Evolutionary conservation across 441 rosid genomes (phyloP), one percentile per base, ranked within the genome.

Genomic region (Adansonia gregorii): DNA sequence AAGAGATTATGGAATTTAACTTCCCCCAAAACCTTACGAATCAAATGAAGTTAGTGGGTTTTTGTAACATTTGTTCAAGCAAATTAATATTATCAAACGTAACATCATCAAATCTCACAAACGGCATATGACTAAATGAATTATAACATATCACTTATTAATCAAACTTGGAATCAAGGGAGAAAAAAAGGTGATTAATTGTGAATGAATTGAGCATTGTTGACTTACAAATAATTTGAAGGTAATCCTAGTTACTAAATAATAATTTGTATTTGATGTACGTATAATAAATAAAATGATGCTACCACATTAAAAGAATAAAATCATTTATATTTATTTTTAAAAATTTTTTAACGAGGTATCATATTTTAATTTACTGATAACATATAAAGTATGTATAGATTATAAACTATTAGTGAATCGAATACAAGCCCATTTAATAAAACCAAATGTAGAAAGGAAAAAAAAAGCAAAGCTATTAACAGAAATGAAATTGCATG

Each of bases 1-100:
- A 68, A 68, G 27, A 12, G 61, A 70, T 51, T 54, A 35, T 71
- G 75, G 75, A 55, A 52, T n/a, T 54, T 52, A 31, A 71, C 73
- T 67, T 69, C 20, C 45, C 73, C 22, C 35, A 27, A 27, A 51
- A 35, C 27, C 49, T 12, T 17, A 4, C 5, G 52, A 70, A 49
- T 52, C 12, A 70, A 51, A 49, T 24, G 17, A 24, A 51, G 5
- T 69, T 52, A 27, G 60, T 51, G 74, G 74, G 55, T 67, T 51
- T 14, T 27, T 68, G 55, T 11, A 46, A 67, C 55, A 67, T 45
- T 67, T 67, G 22, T 70, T 15, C 12, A 51, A 70, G 31, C 60
- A 27, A 31, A 2, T 27, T 17, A 19, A 8, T 63, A 31, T 14
- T 70, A 51, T 51, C 59, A 24, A 14, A 6, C 8, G 43, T 15